phyloP scores from a whole-genome alignment of 1,284 basidiomycete genomes.

The Malassezia sympodialis region DNA sequence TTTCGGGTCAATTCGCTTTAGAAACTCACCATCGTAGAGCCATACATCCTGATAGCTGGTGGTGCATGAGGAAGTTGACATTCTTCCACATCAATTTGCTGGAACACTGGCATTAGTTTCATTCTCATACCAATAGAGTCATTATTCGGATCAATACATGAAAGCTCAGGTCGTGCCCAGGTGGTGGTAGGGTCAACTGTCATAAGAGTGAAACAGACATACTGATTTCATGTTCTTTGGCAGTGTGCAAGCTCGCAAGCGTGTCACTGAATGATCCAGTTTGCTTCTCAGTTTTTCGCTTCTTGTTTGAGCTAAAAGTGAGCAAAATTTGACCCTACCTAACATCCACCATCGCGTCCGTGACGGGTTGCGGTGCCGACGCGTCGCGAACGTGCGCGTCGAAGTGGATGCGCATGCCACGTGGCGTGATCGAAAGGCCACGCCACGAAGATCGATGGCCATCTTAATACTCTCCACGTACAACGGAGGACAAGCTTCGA shows the following conservation, averaged over 20 bases:
- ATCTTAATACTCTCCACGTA: not conserved
- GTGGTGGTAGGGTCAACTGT: constrained; percentile 16
- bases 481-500: not conserved
- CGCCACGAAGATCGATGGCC: not conserved
- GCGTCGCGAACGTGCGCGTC: constrained; percentile 10
- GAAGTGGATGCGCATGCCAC: constrained; percentile 5
- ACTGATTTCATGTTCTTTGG: constrained; percentile 25
- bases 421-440: constrained; percentile 12
- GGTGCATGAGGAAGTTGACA: constrained; percentile 25
- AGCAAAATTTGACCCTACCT: not conserved
- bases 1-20: not conserved
- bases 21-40: constrained; percentile 24
- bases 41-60: constrained; percentile 45
- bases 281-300: constrained; percentile 25
- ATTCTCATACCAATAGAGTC: constrained; percentile 20
- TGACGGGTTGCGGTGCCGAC: not conserved
- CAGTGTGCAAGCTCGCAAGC: constrained; percentile 28
- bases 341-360: not conserved
- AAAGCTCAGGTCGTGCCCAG: constrained; percentile 33
- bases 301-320: constrained; percentile 9
- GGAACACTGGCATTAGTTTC: constrained; percentile 22
- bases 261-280: constrained; percentile 35
- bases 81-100: constrained; percentile 48
- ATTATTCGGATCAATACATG: constrained; percentile 23
- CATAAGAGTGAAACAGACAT: not conserved